phyloP scores from a whole-genome alignment of 495 filamentous ascomycete species.

The Hypoxylon subgilvum region DNA sequence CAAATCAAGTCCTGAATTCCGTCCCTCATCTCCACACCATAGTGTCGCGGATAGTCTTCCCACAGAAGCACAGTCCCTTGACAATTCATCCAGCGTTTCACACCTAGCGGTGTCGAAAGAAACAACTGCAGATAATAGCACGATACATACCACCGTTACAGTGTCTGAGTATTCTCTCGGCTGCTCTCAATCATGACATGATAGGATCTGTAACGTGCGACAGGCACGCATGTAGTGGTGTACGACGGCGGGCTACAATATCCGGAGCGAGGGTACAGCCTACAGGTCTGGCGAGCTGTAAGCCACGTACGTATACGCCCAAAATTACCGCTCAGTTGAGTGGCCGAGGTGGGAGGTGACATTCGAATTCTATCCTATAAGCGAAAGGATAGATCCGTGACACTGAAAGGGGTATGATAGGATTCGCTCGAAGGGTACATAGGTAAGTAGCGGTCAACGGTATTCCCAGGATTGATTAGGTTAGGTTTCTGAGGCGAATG shows the following conservation, averaged over 20 bases:
- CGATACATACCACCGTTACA: background rate
- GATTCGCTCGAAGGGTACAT: slow-evolving; percentile 8
- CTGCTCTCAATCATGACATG: slow-evolving; percentile 3
- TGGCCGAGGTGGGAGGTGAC: slow-evolving; percentile 3
- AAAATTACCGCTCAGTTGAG: slow-evolving; percentile 6
- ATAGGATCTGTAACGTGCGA: slow-evolving; percentile 17
- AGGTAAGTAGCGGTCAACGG: slow-evolving; percentile 32
- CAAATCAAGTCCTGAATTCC: too few relatives aligned
- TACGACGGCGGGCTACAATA: slow-evolving; percentile 6
- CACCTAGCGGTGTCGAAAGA: background rate
- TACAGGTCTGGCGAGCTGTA: slow-evolving; percentile 9
- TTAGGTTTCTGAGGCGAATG: slow-evolving; percentile 7
- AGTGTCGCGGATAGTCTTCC: too few relatives aligned
- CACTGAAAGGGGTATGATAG: slow-evolving; percentile 23
- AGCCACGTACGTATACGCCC: slow-evolving; percentile 5
- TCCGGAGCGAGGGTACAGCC: background rate
- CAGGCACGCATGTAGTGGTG: background rate
- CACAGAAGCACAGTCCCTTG: too few relatives aligned
- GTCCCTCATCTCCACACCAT: too few relatives aligned
- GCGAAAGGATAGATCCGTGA: slow-evolving; percentile 20
- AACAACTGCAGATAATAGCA: slow-evolving; percentile 7
- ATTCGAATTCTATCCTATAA: slow-evolving; percentile 21
- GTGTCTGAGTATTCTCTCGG: too few relatives aligned
- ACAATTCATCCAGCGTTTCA: slow-evolving; percentile 16
- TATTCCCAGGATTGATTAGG: slow-evolving; percentile 17